Conservation (phyloP, 345 rosid genomes). For the Turnera subulata region DNA sequence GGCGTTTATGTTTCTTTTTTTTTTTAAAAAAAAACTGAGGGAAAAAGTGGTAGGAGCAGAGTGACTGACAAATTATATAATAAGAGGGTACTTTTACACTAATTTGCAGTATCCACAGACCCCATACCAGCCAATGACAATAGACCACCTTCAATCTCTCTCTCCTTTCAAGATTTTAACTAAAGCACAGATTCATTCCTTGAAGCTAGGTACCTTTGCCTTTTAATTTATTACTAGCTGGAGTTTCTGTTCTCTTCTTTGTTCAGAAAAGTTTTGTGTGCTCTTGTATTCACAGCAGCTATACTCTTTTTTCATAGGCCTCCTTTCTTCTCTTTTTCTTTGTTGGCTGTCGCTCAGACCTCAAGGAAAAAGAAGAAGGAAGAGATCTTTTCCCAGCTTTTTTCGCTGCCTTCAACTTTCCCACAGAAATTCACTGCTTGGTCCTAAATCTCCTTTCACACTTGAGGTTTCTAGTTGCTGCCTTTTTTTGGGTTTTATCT, state of each 20-base stretch:
- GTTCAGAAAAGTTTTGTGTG: too few species aligned
- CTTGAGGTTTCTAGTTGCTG: too few species aligned
- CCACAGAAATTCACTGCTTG: too few species aligned
- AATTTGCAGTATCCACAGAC: constrained; percentile 39
- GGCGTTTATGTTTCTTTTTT: too few species aligned
- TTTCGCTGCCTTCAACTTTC: not conserved
- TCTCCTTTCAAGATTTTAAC: not conserved
- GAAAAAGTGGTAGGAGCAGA: constrained; percentile 3
- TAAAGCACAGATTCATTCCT: constrained; percentile 31
- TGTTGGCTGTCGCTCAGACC: constrained; percentile 20
- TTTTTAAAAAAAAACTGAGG: not conserved
- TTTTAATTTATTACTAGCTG: not conserved
- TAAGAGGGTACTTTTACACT: constrained; percentile 27
- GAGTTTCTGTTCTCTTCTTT: not conserved
- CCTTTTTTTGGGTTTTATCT: not conserved
- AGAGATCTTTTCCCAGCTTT: constrained; percentile 25
- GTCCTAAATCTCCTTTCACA: too few species aligned
- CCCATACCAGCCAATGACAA: constrained; percentile 46
- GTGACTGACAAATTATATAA: constrained; percentile 20
- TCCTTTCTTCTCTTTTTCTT: not conserved
- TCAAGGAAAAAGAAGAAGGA: constrained; percentile 21
- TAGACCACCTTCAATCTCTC: constrained; percentile 31
- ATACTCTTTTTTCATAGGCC: not conserved
- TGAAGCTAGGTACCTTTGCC: constrained; percentile 21
- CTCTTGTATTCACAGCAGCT: too few species aligned